Conservation (phyloP, 768 basidiomycete species). For the Dictyophora rubrovolvata region DNA sequence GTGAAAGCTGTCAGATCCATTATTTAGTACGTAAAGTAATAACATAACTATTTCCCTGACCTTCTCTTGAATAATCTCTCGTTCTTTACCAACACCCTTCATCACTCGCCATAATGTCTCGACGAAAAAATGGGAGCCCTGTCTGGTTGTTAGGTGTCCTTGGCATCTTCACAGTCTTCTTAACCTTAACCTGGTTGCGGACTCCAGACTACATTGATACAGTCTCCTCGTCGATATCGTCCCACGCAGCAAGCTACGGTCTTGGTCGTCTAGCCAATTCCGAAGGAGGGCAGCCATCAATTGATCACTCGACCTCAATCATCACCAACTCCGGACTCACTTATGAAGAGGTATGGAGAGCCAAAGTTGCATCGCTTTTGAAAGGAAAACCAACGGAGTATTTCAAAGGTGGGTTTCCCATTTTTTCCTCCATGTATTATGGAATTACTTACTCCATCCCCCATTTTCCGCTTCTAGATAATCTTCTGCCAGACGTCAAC, state of each 20-base stretch:
- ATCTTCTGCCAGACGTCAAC: slow-evolving; percentile 45
- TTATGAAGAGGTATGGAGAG: slow-evolving; percentile 1
- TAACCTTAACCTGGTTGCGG: neutral
- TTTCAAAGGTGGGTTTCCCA: slow-evolving; percentile 39
- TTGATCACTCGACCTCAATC: neutral
- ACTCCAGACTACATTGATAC: neutral
- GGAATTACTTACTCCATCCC: neutral
- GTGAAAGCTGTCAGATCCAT: too few relatives aligned
- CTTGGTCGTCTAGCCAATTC: too few relatives aligned
- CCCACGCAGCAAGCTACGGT: too few relatives aligned
- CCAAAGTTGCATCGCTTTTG: slow-evolving; percentile 4
- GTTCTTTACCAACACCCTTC: too few relatives aligned
- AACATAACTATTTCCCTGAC: too few relatives aligned
- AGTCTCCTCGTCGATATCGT: neutral
- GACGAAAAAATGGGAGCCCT: neutral
- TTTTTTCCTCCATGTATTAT: neutral
- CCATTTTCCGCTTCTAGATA: slow-evolving; percentile 32
- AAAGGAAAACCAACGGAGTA: slow-evolving; percentile 42
- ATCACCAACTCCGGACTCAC: neutral
- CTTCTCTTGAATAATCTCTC: too few relatives aligned
- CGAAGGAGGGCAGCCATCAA: neutral
- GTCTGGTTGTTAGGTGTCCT: neutral
- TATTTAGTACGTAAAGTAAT: too few relatives aligned
- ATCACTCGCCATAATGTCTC: too few relatives aligned
- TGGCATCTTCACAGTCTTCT: neutral